phyloP scores from a whole-genome alignment of 306 rosid genomes.

The Prunus mongolica region DNA sequence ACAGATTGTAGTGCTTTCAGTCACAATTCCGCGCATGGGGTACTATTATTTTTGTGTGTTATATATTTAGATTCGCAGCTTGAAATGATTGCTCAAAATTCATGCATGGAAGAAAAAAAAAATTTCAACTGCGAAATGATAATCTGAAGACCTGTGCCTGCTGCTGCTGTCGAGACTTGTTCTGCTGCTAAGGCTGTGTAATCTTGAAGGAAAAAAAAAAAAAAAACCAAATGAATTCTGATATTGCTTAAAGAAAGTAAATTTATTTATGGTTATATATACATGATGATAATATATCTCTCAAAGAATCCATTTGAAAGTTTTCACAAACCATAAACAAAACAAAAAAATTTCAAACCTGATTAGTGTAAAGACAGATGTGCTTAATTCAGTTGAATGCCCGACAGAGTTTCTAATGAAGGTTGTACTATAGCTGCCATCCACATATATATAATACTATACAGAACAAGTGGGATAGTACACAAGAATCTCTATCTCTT shows the following conservation, averaged over 20 bases:
- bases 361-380: neutral
- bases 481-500: constrained; percentile 1
- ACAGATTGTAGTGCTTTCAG: neutral
- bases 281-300: neutral
- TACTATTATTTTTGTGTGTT: neutral
- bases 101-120: neutral
- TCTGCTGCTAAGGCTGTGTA: neutral
- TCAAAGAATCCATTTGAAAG: constrained; percentile 17
- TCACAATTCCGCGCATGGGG: neutral
- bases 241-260: neutral
- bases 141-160: neutral
- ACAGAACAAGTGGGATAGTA: constrained; percentile 16
- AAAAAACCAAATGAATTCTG: neutral
- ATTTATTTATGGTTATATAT: neutral
- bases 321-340: neutral
- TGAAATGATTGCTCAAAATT: neutral
- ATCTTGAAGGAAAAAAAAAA: no score
- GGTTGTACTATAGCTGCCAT: constrained; percentile 7
- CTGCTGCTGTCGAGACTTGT: no score
- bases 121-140: no score
- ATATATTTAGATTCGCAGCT: neutral
- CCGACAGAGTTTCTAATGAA: neutral
- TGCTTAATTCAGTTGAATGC: neutral
- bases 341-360: neutral
- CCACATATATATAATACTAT: constrained; percentile 10